Base-by-base conservation (phyloP, 1,284 basidiomycete species). In the Grifola frondosa region DNA sequence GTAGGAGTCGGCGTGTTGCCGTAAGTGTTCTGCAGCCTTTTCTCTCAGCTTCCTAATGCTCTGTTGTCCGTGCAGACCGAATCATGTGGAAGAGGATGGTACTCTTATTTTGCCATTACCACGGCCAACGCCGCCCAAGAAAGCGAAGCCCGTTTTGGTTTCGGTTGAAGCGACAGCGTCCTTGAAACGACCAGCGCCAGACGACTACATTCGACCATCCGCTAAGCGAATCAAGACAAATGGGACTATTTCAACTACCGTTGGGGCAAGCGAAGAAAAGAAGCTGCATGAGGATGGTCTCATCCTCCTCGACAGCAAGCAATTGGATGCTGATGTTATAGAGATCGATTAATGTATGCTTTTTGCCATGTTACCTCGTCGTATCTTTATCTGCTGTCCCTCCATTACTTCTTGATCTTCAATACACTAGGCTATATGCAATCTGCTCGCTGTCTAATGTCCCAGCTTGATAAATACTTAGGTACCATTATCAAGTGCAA, bases 251-350 rank as follows among this genome's bases (percentile, higher is more conserved):
- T 16, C 37, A 4, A 22, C 40, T 22, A 43, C 11, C 11, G 8
- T 53, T 24, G 51, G 36, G 19, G 13, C 48, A 7, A 82, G 75
- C 56, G 86, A 87, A 65, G 78, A 74, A 59, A 63, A 76, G 45
- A 64, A 68, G 48, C 57, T 88, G 44, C 86, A 90, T 38, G 80
- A 84, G 56, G 85, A 89, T 49, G 87, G 86, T 13, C 54, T 89
- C 31, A 61, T 90, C 26, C 52, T 88, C 53, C 61, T 89, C 59
- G 84, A 86, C 20, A 65, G 67, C n/a, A 71, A 74, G 32, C 68
- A 72, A 15, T 15, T 5, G 21, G 67, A 69, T 49, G 64, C 78
- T 37, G 80, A 82, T 46, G 70, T 75, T 51, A 76, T 82, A 52
- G 78, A 81, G 57, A 52, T 63, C 32, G 61, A 63, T 32, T 63